A percentile compares a stretch with the other conserved stretches of the same genome.
Conservation (phyloP, 1,139 yeast species). For the Schizosaccharomyces versatilis region DNA sequence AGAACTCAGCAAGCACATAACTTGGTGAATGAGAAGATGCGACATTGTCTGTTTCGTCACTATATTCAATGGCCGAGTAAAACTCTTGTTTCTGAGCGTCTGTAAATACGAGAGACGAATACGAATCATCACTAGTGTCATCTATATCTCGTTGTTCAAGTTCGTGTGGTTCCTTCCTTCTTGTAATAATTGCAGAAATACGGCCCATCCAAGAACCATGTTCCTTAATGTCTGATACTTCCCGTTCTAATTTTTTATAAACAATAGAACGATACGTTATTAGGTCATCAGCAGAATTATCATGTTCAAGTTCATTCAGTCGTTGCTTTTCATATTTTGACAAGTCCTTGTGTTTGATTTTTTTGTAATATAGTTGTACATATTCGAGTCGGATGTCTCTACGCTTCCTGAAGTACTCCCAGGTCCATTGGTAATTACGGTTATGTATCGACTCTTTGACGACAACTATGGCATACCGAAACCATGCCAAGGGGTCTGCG, state of each 20-base stretch:
- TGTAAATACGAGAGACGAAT: not conserved
- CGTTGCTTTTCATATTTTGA: constrained; percentile 32
- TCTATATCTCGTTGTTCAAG: not conserved
- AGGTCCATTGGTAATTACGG: constrained; percentile 60
- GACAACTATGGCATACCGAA: constrained; percentile 51
- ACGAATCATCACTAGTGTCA: not conserved
- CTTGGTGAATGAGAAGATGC: not conserved
- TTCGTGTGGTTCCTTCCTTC: not conserved
- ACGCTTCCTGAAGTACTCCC: constrained; percentile 57
- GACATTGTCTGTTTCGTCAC: not conserved
- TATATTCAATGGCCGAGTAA: not conserved
- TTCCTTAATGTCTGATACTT: not conserved
- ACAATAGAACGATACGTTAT: not conserved
- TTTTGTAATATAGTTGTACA: constrained; percentile 43
- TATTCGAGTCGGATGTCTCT: constrained; percentile 53
- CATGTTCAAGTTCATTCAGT: not conserved
- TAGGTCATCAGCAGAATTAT: not conserved
- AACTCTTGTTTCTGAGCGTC: not conserved
- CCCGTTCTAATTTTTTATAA: not conserved
- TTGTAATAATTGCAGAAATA: not conserved
- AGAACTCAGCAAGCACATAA: not conserved
- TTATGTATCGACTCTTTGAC: constrained; percentile 65
- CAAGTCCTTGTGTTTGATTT: constrained; percentile 27
- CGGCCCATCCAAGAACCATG: no score
- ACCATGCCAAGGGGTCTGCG: constrained; percentile 65